These are phyloP conservation scores for Yarrowia sp. DNA, from an alignment of 805 yeast genomes.

Conservation along the genomic window DNA sequence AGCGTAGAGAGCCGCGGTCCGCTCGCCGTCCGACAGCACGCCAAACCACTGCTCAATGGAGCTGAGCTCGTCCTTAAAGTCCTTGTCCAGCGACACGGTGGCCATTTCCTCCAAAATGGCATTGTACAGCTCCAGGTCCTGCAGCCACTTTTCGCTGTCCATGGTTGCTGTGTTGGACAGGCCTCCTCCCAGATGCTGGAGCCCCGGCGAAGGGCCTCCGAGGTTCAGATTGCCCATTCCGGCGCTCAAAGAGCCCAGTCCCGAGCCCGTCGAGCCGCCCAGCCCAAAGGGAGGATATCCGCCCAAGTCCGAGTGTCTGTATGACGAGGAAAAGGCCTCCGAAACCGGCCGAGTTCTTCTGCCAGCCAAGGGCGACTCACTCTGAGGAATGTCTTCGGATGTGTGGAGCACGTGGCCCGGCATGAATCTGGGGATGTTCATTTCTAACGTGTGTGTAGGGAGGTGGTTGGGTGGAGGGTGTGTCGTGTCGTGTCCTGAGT, in stretches of 20 bases:
- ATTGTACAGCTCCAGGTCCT: constrained; percentile 37
- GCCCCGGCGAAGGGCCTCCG: not conserved
- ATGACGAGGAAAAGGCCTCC: constrained; percentile 20
- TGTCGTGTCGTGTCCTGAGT: not conserved
- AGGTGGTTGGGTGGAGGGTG: not conserved
- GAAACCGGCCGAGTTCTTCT: constrained; percentile 16
- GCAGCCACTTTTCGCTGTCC: constrained; percentile 33
- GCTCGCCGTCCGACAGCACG: constrained; percentile 39
- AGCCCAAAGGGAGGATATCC: constrained; percentile 21
- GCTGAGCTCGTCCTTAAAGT: constrained; percentile 38
- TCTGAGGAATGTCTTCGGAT: constrained; percentile 18
- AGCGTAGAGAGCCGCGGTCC: constrained; percentile 40
- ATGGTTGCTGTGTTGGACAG: not conserved
- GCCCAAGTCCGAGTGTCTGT: constrained; percentile 21
- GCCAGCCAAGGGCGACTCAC: constrained; percentile 18
- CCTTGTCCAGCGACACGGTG: constrained; percentile 34
- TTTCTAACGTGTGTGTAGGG: not conserved
- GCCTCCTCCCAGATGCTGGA: not conserved
- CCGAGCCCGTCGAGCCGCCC: not conserved
- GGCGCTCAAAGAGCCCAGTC: constrained; percentile 10
- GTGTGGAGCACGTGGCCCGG: constrained; percentile 22
- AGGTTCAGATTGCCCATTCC: constrained; percentile 22
- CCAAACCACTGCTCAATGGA: constrained; percentile 44
- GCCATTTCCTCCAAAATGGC: constrained; percentile 37
- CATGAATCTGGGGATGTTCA: constrained; percentile 23